Evolutionary conservation across 345 rosid species (phyloP).

Genomic region (Ceriops tagal): DNA sequence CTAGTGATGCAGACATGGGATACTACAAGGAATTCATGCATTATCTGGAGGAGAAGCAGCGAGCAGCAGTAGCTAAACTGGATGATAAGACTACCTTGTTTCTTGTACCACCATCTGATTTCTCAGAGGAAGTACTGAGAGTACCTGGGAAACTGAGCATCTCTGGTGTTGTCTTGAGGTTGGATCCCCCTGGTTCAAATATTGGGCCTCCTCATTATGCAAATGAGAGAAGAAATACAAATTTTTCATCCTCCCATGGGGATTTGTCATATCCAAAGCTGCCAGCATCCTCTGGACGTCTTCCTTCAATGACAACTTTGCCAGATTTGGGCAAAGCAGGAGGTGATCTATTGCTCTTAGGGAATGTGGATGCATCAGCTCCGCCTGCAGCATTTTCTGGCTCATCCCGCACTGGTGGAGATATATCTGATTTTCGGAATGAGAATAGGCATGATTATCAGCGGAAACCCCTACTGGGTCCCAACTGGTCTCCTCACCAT

Average conservation of each 20-base stretch:
- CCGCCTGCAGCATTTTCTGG: constrained; percentile 31
- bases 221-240: constrained; percentile 42
- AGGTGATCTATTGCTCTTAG: constrained; percentile 27
- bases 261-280: constrained; percentile 42
- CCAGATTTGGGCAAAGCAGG: constrained; percentile 35
- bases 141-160: constrained; percentile 92
- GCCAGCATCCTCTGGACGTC: constrained; percentile 25
- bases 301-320: constrained; percentile 28
- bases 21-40: constrained; percentile 89
- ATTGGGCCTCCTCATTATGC: constrained; percentile 39
- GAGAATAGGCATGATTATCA: constrained; percentile 45
- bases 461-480: constrained; percentile 27
- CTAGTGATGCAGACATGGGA: constrained; percentile 78
- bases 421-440: constrained; percentile 30
- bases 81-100: constrained; percentile 87
- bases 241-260: constrained; percentile 29
- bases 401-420: constrained; percentile 33
- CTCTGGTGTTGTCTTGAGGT: constrained; percentile 81
- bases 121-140: constrained; percentile 84
- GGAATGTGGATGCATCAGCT: constrained; percentile 29
- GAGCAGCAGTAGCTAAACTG: constrained; percentile 91
- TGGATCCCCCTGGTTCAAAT: constrained; percentile 52
- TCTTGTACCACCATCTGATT: constrained; percentile 95
- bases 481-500: constrained; percentile 40
- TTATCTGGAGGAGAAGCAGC: constrained; percentile 87